These are phyloP conservation scores for Serendipita sp. DNA, from an alignment of 768 basidiomycete species.

Conservation along the genomic window DNA sequence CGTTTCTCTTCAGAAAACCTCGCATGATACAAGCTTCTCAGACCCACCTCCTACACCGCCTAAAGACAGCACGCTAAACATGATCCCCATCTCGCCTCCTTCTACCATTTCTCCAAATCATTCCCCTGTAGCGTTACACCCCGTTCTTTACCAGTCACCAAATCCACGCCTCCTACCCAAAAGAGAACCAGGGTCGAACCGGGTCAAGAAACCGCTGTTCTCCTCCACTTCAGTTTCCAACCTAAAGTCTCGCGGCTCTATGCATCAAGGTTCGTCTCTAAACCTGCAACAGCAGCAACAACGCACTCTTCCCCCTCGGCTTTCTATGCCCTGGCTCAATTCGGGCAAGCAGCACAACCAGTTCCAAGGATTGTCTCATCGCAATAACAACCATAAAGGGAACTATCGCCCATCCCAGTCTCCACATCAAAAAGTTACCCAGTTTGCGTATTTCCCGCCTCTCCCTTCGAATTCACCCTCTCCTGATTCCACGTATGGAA, in stretches of 20 bases:
- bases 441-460: neutral
- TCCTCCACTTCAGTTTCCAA: neutral
- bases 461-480: neutral
- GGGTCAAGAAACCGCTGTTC: neutral
- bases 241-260: neutral
- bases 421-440: conserved; percentile 16
- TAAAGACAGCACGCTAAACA: no score
- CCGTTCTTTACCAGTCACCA: conserved; percentile 18
- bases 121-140: conserved; percentile 17
- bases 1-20: no score
- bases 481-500: neutral
- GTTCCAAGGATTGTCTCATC: no score
- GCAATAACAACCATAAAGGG: no score
- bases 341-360: neutral
- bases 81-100: conserved; percentile 17
- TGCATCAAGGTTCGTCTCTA: neutral
- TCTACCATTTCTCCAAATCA: conserved; percentile 16
- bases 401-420: no score
- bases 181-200: neutral
- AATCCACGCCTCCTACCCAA: conserved; percentile 11
- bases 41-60: no score
- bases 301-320: neutral
- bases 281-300: neutral
- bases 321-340: conserved; percentile 1
- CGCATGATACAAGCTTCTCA: no score